phyloP scores from a whole-genome alignment of 331 rosid species.

The Rosa hybrid region DNA sequence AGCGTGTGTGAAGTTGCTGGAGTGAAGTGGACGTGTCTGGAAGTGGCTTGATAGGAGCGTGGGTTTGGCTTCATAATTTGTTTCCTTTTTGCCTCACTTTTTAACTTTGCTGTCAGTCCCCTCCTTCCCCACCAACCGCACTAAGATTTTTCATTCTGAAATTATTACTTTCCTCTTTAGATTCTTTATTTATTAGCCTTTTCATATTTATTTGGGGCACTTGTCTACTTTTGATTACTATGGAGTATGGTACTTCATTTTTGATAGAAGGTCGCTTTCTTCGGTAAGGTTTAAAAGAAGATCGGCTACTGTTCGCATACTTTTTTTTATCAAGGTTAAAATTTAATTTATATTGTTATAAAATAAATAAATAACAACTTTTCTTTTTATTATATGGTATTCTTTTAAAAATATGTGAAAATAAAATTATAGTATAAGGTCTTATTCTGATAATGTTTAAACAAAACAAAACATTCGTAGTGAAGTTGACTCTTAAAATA shows the following conservation, averaged over 20 bases:
- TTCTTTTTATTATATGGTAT: no score
- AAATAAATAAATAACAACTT: no score
- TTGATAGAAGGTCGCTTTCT: not conserved
- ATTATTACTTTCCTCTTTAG: conserved; percentile 5
- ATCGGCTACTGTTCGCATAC: no score
- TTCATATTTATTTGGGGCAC: conserved; percentile 2
- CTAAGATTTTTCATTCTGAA: not conserved
- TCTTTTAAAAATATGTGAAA: no score
- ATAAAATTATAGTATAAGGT: no score
- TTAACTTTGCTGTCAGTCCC: conserved; percentile 34
- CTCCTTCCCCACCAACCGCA: conserved; percentile 25
- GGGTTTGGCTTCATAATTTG: conserved; percentile 24
- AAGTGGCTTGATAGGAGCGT: conserved; percentile 24
- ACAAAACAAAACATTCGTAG: no score
- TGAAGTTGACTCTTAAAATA: no score
- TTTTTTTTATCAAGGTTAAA: no score
- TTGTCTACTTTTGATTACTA: not conserved
- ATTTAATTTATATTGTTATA: no score
- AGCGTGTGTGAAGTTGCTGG: not conserved
- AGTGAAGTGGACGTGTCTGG: conserved; percentile 16
- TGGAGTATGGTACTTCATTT: not conserved
- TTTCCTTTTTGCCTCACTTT: conserved; percentile 30
- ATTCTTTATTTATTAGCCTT: not conserved
- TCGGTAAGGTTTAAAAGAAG: not conserved
- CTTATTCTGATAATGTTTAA: no score